phyloP scores from a whole-genome alignment of 768 basidiomycete genomes.

The Podaxis mareebaensis region DNA sequence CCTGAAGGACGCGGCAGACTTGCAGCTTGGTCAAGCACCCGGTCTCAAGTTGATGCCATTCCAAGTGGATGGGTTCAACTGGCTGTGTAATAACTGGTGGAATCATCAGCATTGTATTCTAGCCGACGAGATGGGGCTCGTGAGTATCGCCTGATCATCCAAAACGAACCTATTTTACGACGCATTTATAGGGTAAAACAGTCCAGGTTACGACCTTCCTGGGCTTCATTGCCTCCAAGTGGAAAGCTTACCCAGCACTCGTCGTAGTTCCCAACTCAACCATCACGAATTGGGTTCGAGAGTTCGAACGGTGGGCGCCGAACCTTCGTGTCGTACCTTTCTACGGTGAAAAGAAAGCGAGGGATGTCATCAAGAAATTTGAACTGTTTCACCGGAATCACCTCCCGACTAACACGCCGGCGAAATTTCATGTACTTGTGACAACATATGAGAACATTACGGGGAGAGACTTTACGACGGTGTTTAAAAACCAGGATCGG shows the following conservation, averaged over 20 bases:
- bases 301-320: conserved; percentile 88
- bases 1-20: conserved; percentile 53
- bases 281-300: conserved; percentile 92
- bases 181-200: conserved; percentile 70
- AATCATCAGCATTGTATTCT: conserved; percentile 81
- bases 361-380: conserved; percentile 78
- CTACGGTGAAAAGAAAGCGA: conserved; percentile 76
- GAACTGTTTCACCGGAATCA: conserved; percentile 69
- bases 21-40: conserved; percentile 65
- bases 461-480: conserved; percentile 65
- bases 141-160: conserved; percentile 27
- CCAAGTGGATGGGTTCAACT: conserved; percentile 85
- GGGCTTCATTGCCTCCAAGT: conserved; percentile 57
- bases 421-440: conserved; percentile 86
- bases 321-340: conserved; percentile 78
- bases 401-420: conserved; percentile 42
- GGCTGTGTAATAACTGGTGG: conserved; percentile 90
- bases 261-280: conserved; percentile 97
- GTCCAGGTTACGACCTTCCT: conserved; percentile 89
- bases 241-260: conserved; percentile 73
- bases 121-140: conserved; percentile 97
- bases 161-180: conserved; percentile 9
- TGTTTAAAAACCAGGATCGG: conserved; percentile 81
- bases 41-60: conserved; percentile 81
- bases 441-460: conserved; percentile 91